Evolutionary conservation across 2,329 filamentous ascomycete species (phyloP), one percentile per base, ranked within the genome.

Genomic region (Achaetomium macrosporum): DNA sequence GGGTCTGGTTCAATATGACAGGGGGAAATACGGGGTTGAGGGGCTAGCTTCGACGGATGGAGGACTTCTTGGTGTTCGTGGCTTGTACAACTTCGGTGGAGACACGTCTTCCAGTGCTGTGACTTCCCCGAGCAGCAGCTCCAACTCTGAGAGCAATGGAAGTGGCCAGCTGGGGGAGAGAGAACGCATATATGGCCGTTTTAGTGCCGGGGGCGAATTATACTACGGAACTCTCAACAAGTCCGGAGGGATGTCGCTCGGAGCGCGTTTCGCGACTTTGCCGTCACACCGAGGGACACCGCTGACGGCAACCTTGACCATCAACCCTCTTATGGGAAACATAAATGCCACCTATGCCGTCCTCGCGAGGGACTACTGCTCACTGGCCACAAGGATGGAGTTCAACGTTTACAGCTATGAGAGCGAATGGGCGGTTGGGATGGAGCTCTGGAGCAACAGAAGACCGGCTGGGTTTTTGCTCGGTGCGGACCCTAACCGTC

Each of bases 331-430:
- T 45, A 96, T 96, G 82, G 93, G 93, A 16, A 95, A 89, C 65
- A 78, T 99, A 55, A 91, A 87, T 53, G 89, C 90, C 35, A 95
- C 84, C 15, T 99, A 99, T 68, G 88, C 93, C 0, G 88, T 97
- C 44, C 87, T 89, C 64, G 92, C 92, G 2, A 90, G 90, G 3
- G 81, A 81, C 33, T 83, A 90, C 63, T 82, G 95, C 61, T 88
- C 90, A 11, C 79, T 99, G 46, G 93, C 90, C 58, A 95, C 90
- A 19, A 84, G 87, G 46, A 92, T 97, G 72, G 90, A 95, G 65
- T 99, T 99, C 72, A 99, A 99, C 65, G 87, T 96, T 46, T 97
- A 96, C 71, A 96, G 90, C 67, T 99, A 96, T 73, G 93, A 99
- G 73, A 96, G 90, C 66, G 88, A 93, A 54, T 86, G 96, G 76